Conservation (phyloP, 371 early-diverging fungal genomes). For the Syncephalastrum monosporum region DNA sequence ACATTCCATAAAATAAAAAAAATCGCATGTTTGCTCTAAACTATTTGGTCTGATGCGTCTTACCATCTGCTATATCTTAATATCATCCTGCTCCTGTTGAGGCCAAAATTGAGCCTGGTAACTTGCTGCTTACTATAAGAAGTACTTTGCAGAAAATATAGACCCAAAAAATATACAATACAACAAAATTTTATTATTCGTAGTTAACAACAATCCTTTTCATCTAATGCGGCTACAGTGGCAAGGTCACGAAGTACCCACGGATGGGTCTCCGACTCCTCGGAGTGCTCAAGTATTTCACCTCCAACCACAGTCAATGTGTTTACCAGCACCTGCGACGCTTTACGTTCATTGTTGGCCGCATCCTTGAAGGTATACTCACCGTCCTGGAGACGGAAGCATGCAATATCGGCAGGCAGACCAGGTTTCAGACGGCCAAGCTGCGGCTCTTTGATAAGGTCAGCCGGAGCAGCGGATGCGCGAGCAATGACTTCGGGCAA, state of each 20-base stretch:
- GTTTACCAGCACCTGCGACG: conserved; percentile 9
- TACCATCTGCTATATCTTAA: too few species aligned
- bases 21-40: too few species aligned
- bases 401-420: conserved; percentile 23
- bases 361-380: conserved; percentile 15
- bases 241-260: conserved; percentile 16
- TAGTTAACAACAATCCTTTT: conserved; percentile 1
- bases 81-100: too few species aligned
- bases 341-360: conserved; percentile 8
- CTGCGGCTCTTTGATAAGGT: conserved; percentile 10
- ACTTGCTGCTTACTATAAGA: too few species aligned
- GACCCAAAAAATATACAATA: too few species aligned
- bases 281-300: not conserved
- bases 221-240: conserved; percentile 10
- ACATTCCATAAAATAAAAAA: too few species aligned
- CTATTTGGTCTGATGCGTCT: too few species aligned
- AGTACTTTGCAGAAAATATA: too few species aligned
- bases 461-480: conserved; percentile 20
- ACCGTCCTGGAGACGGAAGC: conserved; percentile 20
- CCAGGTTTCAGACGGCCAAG: conserved; percentile 21
- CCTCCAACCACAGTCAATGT: conserved; percentile 13
- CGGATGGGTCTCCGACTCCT: conserved; percentile 13
- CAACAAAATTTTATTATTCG: too few species aligned
- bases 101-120: too few species aligned
- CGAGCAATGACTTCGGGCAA: conserved; percentile 12